Base-by-base conservation (phyloP, 208 protist species). In the Acanthamoeba lenticulata region DNA sequence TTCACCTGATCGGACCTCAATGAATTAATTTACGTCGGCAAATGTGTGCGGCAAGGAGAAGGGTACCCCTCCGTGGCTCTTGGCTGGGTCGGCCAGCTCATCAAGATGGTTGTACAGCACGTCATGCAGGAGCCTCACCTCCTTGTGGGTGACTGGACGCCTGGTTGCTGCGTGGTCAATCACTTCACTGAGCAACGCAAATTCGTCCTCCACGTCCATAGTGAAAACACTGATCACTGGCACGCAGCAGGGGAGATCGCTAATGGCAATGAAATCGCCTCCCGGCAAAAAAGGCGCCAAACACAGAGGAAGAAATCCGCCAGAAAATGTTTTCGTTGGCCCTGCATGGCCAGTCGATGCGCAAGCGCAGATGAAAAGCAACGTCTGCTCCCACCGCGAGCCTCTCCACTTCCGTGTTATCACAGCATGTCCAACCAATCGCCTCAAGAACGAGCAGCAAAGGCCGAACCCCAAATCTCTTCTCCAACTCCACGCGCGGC, bases 201-300 rank as follows among this genome's bases (percentile, higher is more conserved):
- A 44, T 69, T 32, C 62, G 38, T 69, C n/a, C 27, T 2, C 52
- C 21, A 60, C 27, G 52, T 21, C 2, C 49, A 27, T 27, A 27
- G 24, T 62, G 17, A 32, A 62, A 32, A 29, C 27, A 21, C 47
- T 0, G 49, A 1, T 55, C 19, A 55, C 15, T 55, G 57, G 9
- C 47, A 19, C 47, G 15, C 49, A 57, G 57, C 5, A 29, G 15
- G 15, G 57, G 57, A 67, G 19, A n/a, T 17, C 36, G 36, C 9
- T 42, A 32, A 9, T n/a, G 38, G 1, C 40, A 17, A 27, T 47
- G 21, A 45, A 79, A 74, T 21, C 15, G 29, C 62, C 2, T 1
- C 11, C n/a, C 0, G 69, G 36, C 69, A 45, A 57, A 79, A 79
- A 79, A 36, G 69, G 69, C 69, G 69, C 69, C 69, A 79, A 79